phyloP scores from a whole-genome alignment of 2,329 filamentous ascomycete species.

The Trichoderma sp. region DNA sequence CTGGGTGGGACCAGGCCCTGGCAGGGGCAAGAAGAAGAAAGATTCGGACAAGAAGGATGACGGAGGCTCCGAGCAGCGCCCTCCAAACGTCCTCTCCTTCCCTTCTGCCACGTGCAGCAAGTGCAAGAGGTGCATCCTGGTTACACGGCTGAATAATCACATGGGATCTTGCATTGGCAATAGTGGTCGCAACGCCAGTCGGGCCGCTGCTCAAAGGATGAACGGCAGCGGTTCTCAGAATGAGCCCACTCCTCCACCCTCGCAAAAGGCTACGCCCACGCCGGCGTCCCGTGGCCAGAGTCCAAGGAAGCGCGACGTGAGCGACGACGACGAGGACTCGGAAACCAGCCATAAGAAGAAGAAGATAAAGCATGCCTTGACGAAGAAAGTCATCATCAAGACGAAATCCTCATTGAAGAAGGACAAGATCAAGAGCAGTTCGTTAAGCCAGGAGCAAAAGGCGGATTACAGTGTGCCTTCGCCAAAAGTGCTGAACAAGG shows the following conservation, averaged over 20 bases:
- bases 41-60: constrained; percentile 66
- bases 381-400: constrained; percentile 60
- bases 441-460: constrained; percentile 54
- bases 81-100: constrained; percentile 63
- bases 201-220: constrained; percentile 64
- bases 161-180: constrained; percentile 70
- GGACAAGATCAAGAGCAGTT: constrained; percentile 56
- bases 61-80: constrained; percentile 55
- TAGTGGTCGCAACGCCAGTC: constrained; percentile 63
- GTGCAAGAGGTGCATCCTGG: constrained; percentile 66
- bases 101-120: constrained; percentile 68
- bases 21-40: constrained; percentile 78
- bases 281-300: constrained; percentile 57
- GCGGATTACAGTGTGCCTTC: constrained; percentile 35
- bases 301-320: constrained; percentile 59
- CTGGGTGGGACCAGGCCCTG: constrained; percentile 70
- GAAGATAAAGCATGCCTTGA: constrained; percentile 51
- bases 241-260: constrained; percentile 61
- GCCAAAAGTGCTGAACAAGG: constrained; percentile 37
- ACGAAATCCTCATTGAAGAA: constrained; percentile 54
- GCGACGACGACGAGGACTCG: constrained; percentile 56
- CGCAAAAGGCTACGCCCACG: constrained; percentile 62
- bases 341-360: constrained; percentile 59
- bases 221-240: constrained; percentile 59
- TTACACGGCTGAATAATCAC: constrained; percentile 66